A percentile compares a stretch with the other conserved stretches of the same genome.
These are phyloP conservation scores for Phellopilus nigrolimitatus DNA, from an alignment of 1,284 basidiomycete species.

Conservation along the genomic window DNA sequence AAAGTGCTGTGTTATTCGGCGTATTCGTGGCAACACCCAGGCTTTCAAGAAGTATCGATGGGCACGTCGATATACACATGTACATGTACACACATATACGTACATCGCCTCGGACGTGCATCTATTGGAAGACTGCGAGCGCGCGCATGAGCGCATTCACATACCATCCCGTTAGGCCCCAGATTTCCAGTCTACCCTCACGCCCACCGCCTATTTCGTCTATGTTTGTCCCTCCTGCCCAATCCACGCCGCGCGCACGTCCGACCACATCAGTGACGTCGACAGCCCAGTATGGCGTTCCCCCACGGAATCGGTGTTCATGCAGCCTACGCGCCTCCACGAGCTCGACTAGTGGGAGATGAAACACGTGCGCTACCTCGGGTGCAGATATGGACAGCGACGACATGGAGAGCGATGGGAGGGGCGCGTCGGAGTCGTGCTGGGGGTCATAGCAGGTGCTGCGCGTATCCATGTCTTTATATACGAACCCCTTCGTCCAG, in stretches of 20 bases:
- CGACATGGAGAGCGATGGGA: constrained; percentile 56
- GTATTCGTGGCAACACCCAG: no score
- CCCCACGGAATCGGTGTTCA: constrained; percentile 51
- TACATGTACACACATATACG: no score
- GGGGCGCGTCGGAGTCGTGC: constrained; percentile 37
- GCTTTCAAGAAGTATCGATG: no score
- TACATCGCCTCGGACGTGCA: not conserved
- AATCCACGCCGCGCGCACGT: constrained; percentile 8
- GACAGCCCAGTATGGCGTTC: constrained; percentile 58
- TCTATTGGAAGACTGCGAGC: constrained; percentile 38
- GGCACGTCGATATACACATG: no score
- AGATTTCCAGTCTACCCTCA: constrained; percentile 56
- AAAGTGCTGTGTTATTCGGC: no score
- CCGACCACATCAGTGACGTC: constrained; percentile 61
- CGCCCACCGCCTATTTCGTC: constrained; percentile 42
- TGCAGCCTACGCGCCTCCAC: constrained; percentile 43
- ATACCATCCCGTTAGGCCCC: constrained; percentile 83
- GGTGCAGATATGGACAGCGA: constrained; percentile 46
- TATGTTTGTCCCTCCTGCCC: constrained; percentile 23
- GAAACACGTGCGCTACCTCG: constrained; percentile 68
- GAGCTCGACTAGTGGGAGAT: constrained; percentile 57
- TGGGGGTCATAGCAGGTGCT: constrained; percentile 11
- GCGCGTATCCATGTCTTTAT: constrained; percentile 28
- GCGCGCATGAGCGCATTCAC: constrained; percentile 54
- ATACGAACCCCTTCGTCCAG: constrained; percentile 56